Conservation (phyloP, 2,329 filamentous ascomycete species). For the Colletotrichum acutatum region DNA sequence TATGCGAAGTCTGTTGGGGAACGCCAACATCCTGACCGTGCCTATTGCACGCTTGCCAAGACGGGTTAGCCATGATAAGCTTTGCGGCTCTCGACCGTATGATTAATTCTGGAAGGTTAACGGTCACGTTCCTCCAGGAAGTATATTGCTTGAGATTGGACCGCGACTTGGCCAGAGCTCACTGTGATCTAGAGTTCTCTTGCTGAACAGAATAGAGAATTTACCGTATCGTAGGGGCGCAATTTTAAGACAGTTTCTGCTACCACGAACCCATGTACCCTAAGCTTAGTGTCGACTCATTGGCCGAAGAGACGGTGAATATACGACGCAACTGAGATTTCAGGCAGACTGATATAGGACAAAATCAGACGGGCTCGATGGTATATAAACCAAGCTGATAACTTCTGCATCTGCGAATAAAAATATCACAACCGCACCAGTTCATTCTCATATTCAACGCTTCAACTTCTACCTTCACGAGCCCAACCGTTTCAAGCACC, state of each 20-base stretch:
- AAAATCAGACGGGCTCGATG: no score
- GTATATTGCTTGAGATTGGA: neutral
- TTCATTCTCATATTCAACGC: neutral
- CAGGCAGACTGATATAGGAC: no score
- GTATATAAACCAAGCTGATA: no score
- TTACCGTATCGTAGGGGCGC: no score
- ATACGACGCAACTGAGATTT: no score
- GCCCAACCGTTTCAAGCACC: neutral
- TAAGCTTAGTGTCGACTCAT: no score
- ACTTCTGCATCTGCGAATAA: no score
- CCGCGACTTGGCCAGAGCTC: neutral
- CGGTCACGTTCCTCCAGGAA: neutral
- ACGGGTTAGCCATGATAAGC: neutral
- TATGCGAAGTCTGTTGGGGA: neutral
- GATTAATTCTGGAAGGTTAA: neutral
- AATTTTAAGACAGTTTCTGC: no score
- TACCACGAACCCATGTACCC: no score
- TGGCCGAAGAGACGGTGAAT: no score
- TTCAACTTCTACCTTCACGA: neutral
- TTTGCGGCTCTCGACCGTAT: neutral
- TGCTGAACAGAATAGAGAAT: no score
- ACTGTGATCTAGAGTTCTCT: neutral
- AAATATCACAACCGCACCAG: neutral
- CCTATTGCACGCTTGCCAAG: neutral
- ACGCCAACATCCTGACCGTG: neutral